These are phyloP conservation scores for Talaromyces piceae DNA, from an alignment of 2,329 filamentous ascomycete genomes.

Conservation along the genomic window DNA sequence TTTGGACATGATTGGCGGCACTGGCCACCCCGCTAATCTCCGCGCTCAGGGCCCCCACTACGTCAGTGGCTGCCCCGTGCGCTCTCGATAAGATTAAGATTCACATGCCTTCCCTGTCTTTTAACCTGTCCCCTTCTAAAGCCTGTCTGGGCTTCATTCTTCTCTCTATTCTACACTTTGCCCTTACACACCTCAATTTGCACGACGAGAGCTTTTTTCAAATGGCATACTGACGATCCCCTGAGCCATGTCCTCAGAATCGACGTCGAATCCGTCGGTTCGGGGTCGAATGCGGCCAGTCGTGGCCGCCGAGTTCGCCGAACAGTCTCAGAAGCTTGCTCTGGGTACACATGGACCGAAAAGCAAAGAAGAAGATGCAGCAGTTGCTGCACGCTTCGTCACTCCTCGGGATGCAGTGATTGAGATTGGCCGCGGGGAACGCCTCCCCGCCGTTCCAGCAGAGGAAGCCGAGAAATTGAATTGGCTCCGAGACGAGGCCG, in stretches of 20 bases:
- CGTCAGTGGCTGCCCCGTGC: not conserved
- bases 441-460: conserved; percentile 62
- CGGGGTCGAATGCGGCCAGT: not conserved
- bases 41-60: not conserved
- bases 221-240: too few species aligned
- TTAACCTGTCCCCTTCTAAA: too few species aligned
- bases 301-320: not conserved
- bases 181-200: too few species aligned
- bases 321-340: conserved; percentile 9
- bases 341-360: not conserved
- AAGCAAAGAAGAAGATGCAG: conserved; percentile 12
- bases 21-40: not conserved
- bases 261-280: not conserved
- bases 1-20: not conserved
- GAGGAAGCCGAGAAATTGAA: conserved; percentile 66
- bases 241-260: not conserved
- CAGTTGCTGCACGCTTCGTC: conserved; percentile 27
- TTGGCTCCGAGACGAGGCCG: conserved; percentile 16
- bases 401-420: conserved; percentile 68
- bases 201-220: too few species aligned
- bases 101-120: not conserved
- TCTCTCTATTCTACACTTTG: too few species aligned
- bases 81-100: not conserved
- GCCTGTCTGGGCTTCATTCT: not conserved
- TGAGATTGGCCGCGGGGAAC: conserved; percentile 57